Evolutionary conservation across 2,329 filamentous ascomycete genomes (phyloP).

Genomic region (Hirsutella rhossiliensis): DNA sequence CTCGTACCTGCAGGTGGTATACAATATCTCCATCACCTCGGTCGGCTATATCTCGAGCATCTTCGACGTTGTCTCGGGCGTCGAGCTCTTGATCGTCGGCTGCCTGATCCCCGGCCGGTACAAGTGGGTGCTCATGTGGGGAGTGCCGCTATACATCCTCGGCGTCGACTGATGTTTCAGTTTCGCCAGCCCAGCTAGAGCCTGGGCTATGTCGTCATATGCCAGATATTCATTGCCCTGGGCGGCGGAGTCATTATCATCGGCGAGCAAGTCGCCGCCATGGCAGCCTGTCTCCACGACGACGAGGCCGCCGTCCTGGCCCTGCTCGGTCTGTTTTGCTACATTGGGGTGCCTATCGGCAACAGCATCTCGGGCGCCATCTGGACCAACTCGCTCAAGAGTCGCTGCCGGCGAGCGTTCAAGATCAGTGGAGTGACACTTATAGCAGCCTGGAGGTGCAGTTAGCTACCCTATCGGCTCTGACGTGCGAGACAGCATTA

Average conservation of each 20-base stretch:
- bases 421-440: no score
- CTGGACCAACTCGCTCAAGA: neutral
- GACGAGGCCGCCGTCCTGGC: neutral
- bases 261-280: slow-evolving; percentile 22
- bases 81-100: slow-evolving; percentile 36
- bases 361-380: neutral
- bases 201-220: slow-evolving; percentile 43
- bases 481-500: slow-evolving; percentile 42
- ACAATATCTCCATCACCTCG: slow-evolving; percentile 32
- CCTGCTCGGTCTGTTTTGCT: neutral
- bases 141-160: slow-evolving; percentile 40
- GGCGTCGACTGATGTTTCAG: slow-evolving; percentile 45
- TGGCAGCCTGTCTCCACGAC: neutral
- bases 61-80: slow-evolving; percentile 35
- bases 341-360: neutral
- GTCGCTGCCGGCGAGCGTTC: no score
- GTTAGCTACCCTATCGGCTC: slow-evolving; percentile 39
- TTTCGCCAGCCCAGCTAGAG: slow-evolving; percentile 40
- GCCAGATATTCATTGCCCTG: slow-evolving; percentile 47
- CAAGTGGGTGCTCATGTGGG: slow-evolving; percentile 39
- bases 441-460: slow-evolving; percentile 25
- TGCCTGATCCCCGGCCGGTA: slow-evolving; percentile 37
- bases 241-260: slow-evolving; percentile 46
- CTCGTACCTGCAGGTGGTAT: slow-evolving; percentile 41
- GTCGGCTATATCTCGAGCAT: slow-evolving; percentile 36